Evolutionary conservation across 2,329 filamentous ascomycete genomes (phyloP).

Genomic region (Colletotrichum magnum): DNA sequence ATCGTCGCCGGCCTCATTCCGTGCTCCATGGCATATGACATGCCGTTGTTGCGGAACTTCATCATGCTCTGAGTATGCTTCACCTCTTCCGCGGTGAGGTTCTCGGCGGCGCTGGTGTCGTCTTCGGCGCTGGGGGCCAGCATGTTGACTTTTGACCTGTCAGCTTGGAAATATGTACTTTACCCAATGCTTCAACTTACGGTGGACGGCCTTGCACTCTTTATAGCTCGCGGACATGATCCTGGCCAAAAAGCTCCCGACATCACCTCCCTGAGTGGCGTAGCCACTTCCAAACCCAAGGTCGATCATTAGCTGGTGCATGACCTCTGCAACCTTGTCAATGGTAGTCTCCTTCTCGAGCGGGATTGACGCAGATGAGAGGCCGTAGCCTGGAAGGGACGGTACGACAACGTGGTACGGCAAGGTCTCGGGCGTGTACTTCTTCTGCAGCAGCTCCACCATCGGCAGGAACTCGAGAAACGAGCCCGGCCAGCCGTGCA

Average conservation of each 20-base stretch:
- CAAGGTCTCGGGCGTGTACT: slow-evolving; percentile 63
- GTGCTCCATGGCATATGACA: slow-evolving; percentile 67
- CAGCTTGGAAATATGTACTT: neutral
- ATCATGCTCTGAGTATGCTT: neutral
- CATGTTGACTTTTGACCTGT: slow-evolving; percentile 16
- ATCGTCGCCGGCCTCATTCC: slow-evolving; percentile 69
- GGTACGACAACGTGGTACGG: slow-evolving; percentile 72
- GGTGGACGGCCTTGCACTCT: slow-evolving; percentile 62
- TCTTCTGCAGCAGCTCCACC: slow-evolving; percentile 59
- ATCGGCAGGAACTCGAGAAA: slow-evolving; percentile 70
- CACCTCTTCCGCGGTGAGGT: slow-evolving; percentile 16
- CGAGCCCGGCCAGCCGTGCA: slow-evolving; percentile 70
- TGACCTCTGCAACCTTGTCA: slow-evolving; percentile 53
- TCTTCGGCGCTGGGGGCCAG: neutral
- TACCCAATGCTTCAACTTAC: neutral
- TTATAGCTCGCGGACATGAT: slow-evolving; percentile 56
- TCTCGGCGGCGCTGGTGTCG: slow-evolving; percentile 5
- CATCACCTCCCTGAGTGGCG: slow-evolving; percentile 70
- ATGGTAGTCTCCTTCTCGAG: slow-evolving; percentile 39
- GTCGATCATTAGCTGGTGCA: slow-evolving; percentile 66
- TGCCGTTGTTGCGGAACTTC: slow-evolving; percentile 48
- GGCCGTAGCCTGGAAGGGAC: slow-evolving; percentile 65
- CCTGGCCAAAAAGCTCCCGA: slow-evolving; percentile 62
- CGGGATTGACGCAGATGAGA: slow-evolving; percentile 61
- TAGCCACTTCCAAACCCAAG: slow-evolving; percentile 68